Base-by-base conservation (phyloP, 164 flowering plant species). In the Aristolochia californica region DNA sequence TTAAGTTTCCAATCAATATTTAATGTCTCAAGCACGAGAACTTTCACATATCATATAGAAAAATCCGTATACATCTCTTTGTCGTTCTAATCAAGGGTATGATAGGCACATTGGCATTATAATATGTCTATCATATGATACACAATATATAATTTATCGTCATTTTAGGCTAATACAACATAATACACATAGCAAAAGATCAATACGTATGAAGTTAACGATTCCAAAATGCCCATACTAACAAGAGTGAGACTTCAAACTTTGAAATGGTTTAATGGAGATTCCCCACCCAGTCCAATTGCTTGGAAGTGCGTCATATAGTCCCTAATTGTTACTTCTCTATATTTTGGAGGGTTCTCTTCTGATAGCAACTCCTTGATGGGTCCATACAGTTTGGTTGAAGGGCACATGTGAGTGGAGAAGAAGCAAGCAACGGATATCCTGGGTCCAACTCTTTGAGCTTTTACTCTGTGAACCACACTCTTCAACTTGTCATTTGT, bases 321-420 rank as follows among this genome's bases (percentile, higher is more conserved):
- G 17, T 60, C 63, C 18, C 0, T 4, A 15, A 40, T n/a, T 15
- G 64, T 52, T 2, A 18, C 43, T 48, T 66, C 70, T 45, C 34
- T 64, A 43, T 75, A 75, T 2, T 26, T 57, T 0, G 74, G 70
- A 5, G 69, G 70, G 52, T 62, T 67, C 15, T 70, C 63, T 48
- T 71, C 64, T 12, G 77, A 64, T 43, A 69, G 48, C 25, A 73
- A 45, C 63, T 76, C 77, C 54, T 73, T 71, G 24, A 76, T 71
- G 0, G 80, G 75, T 0, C 77, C 74, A 48, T 59, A 73, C 0
- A 44, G 24, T 20, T 50, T 64, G 18, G 45, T 1, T 13, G 54
- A 21, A 16, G 49, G n/a, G 49, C 15, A 45, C 5, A 16, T 5
- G 5, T n/a, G 43, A 13, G 66, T n/a, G 13, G 57, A 57, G 45